Evolutionary conservation across 805 yeast genomes (phyloP).

Genomic region (Zygoascus bituminiphila): DNA sequence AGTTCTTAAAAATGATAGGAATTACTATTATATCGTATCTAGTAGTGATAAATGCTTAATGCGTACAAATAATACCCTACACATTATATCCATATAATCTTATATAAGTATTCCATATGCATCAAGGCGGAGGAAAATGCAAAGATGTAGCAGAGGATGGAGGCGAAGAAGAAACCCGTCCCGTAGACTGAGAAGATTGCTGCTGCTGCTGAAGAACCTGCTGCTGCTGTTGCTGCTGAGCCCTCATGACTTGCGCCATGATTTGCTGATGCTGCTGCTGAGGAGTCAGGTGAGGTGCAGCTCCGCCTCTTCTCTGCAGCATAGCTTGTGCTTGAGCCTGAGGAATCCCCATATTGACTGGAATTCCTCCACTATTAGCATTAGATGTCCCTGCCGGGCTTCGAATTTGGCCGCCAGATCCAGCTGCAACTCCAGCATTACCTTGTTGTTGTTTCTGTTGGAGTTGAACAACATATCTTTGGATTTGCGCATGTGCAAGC

Average conservation of each 20-base stretch:
- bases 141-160: constrained; percentile 8
- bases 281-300: not conserved
- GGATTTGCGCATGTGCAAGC: constrained; percentile 27
- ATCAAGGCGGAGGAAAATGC: constrained; percentile 2
- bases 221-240: constrained; percentile 16
- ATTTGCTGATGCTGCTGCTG: constrained; percentile 17
- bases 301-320: constrained; percentile 3
- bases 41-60: too few species aligned
- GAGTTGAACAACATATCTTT: constrained; percentile 22
- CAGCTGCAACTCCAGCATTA: constrained; percentile 6
- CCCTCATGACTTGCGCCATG: constrained; percentile 8
- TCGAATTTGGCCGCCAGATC: constrained; percentile 1
- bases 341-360: not conserved
- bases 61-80: too few species aligned
- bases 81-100: not conserved
- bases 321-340: constrained; percentile 5
- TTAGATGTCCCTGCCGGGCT: constrained; percentile 1
- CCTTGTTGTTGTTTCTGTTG: constrained; percentile 20
- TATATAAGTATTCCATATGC: not conserved
- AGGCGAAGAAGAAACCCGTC: constrained; percentile 7
- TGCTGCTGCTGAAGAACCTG: constrained; percentile 18
- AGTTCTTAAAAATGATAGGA: too few species aligned
- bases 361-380: not conserved
- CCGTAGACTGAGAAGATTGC: constrained; percentile 3
- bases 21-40: too few species aligned